Evolutionary conservation across 257 asterid genomes (phyloP), one percentile per base, ranked within the genome.

Genomic region (Nicotiana noctiflora): DNA sequence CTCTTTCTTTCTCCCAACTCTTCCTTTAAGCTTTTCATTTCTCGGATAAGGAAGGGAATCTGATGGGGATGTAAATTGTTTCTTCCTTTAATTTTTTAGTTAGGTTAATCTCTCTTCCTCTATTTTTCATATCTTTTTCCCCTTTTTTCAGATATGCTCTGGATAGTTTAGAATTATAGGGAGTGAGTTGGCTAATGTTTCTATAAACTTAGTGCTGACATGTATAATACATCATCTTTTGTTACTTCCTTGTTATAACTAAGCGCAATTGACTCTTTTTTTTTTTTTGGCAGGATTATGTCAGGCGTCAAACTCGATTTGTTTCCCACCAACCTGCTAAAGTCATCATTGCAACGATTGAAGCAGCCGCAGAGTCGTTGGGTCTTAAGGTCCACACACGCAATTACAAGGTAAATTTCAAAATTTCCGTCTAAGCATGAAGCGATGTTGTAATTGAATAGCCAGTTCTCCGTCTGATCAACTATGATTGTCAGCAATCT

Each of bases 281-380:
- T 21, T 65, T 63, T 29, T 80, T 76, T 46, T 66, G 81, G 51
- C 89, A 96, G 98, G 99, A 96, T 81, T 86, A 87, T 82, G 90
- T 94, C 74, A 90, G 88, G 87, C 86, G 96, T 81, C 98, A 96
- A 89, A 96, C 99, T 83, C 99, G 98, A 81, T 96, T 96, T 88
- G 92, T 96, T 83, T 96, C 99, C 61, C 92, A 94, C 64, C 82
- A 89, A 84, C 97, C 99, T 82, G 97, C 99, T 77, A 85, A 87
- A 80, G 89, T 88, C 74, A 89, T 96, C 59, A 85, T 90, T 80
- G 80, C 92, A 85, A 84, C 96, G 29, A 85, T 94, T 83, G 98
- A 90, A 90, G 87, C 91, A 79, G 98, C 94, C 46, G 97, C 97
- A 31, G 86, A 81, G 76, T 91, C 97, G 62, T 83, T 96, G 92